These are phyloP conservation scores for Curvularia eragrostidis DNA, from an alignment of 2,329 filamentous ascomycete species.

Conservation along the genomic window DNA sequence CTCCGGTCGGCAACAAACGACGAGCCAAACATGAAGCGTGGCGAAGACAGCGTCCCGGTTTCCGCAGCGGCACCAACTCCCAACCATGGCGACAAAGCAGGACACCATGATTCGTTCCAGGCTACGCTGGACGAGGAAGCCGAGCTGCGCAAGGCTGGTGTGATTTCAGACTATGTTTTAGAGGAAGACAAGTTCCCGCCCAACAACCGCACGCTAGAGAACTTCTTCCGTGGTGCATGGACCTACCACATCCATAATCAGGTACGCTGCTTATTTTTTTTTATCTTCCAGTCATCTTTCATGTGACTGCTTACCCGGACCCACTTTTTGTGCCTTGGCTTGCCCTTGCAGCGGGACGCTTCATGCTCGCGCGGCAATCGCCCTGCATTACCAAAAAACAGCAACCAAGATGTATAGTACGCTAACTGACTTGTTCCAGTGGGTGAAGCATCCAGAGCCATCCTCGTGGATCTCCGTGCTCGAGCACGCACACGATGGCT, in stretches of 20 bases:
- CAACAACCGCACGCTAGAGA: slow-evolving; percentile 63
- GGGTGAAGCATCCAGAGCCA: slow-evolving; percentile 63
- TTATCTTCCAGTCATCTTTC: neutral
- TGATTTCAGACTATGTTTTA: slow-evolving; percentile 55
- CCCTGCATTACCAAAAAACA: slow-evolving; percentile 7
- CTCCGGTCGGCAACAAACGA: slow-evolving; percentile 20
- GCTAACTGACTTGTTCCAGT: slow-evolving; percentile 49
- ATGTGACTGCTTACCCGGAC: neutral
- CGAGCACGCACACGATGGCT: slow-evolving; percentile 62
- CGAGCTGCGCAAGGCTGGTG: slow-evolving; percentile 51
- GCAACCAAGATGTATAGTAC: slow-evolving; percentile 11
- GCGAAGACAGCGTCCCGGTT: slow-evolving; percentile 34
- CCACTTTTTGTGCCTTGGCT: slow-evolving; percentile 3
- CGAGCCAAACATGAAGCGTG: slow-evolving; percentile 14
- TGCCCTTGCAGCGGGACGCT: slow-evolving; percentile 14
- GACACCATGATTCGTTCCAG: slow-evolving; percentile 46
- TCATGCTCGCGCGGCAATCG: neutral
- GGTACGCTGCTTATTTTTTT: slow-evolving; percentile 45
- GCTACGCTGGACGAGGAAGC: slow-evolving; percentile 50
- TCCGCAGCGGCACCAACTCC: slow-evolving; percentile 39
- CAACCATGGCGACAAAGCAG: slow-evolving; percentile 30
- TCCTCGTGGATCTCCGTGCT: slow-evolving; percentile 63
- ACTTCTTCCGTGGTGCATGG: slow-evolving; percentile 64
- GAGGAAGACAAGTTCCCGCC: slow-evolving; percentile 61
- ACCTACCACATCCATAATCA: slow-evolving; percentile 66